A percentile compares a stretch with the other conserved stretches of the same genome.
phyloP scores from a whole-genome alignment of 768 basidiomycete species.

The Dacryopinax spathularia region DNA sequence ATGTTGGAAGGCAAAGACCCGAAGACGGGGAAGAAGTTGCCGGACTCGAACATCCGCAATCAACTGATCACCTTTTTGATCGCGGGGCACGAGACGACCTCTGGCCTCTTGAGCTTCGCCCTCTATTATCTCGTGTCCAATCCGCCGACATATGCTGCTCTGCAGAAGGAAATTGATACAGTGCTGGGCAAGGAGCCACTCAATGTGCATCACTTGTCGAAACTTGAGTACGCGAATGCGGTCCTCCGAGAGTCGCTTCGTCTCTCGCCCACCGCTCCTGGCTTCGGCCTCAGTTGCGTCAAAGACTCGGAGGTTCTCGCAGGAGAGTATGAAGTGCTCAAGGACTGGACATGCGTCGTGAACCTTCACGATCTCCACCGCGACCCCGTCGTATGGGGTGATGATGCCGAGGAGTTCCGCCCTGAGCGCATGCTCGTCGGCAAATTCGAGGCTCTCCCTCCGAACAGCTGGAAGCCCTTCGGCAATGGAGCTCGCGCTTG shows the following conservation, averaged over 20 bases:
- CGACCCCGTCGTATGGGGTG: conserved; percentile 35
- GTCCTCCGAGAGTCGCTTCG: conserved; percentile 26
- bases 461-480: conserved; percentile 32
- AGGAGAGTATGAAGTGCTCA: conserved; percentile 31
- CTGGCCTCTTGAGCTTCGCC: conserved; percentile 30
- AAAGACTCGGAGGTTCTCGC: no score
- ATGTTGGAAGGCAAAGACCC: conserved; percentile 35
- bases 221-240: conserved; percentile 31
- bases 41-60: conserved; percentile 30
- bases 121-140: conserved; percentile 34
- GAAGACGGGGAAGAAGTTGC: conserved; percentile 28
- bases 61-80: conserved; percentile 40
- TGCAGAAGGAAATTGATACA: conserved; percentile 36
- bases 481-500: conserved; percentile 20
- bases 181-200: conserved; percentile 27
- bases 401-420: conserved; percentile 32
- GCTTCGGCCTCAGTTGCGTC: conserved; percentile 25
- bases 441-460: conserved; percentile 35
- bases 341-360: conserved; percentile 21
- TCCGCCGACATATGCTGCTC: conserved; percentile 30
- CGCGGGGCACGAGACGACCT: conserved; percentile 32
- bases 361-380: conserved; percentile 24
- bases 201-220: conserved; percentile 29
- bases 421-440: conserved; percentile 38
- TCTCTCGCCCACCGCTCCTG: conserved; percentile 27